Base-by-base conservation (phyloP, 108 stramenopile species). In the Cyclotella cryptica region DNA sequence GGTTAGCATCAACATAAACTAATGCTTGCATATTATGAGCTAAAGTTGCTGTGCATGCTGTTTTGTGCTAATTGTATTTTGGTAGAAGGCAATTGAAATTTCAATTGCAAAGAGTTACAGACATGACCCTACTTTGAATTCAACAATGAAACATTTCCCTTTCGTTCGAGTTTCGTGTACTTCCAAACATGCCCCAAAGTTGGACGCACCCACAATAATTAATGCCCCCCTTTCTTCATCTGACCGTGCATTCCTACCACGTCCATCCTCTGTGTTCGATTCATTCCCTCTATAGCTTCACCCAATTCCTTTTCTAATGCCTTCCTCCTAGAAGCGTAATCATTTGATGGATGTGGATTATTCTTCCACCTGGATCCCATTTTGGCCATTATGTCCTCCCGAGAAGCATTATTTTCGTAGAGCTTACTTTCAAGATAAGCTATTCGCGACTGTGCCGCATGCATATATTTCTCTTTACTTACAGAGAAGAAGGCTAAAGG, bases 211-310 rank as follows among this genome's bases (percentile, higher is more conserved):
- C n/a, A n/a, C 47, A 49, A n/a, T 4, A 49, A n/a, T 4, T 55
- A 26, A 1, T 55, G 11, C 3, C 55, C 1, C n/a, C 24, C 24
- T 24, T 24, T 0, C 12, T 8, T 24, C 8, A n/a, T 24, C 22
- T 26, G n/a, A 4, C 55, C 55, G 24, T 24, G 13, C 55, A 55
- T 4, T 19, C 55, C 55, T 12, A 1, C 55, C 19, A 64, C 30
- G 30, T 39, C 30, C 63, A 64, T 42, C 22, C 19, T 64, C n/a
- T 45, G 63, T 19, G 63, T 64, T 21, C 63, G 63, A 45, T 64
- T 64, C 27, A 64, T 40, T 12, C 63, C 63, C n/a, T 64, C 63
- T 19, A 64, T 18, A 64, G 63, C 63, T 21, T 64, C 63, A 21
- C 39, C 63, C 63, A 64, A 26, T 64, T 64, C 63, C 63, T 64